phyloP scores from a whole-genome alignment of 345 rosid species.

The rapeseed (Brassica napus) region Da-Ae NC_063437.1:20568501-20569000 shows the following conservation, averaged over 20 bases:
- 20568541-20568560: slow-evolving; percentile 23
- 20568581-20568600: slow-evolving; percentile 4
- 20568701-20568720: slow-evolving; percentile 6
- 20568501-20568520: not conserved
- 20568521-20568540: not conserved
- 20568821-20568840: not conserved
- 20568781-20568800: not conserved
- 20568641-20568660: slow-evolving; percentile 12
- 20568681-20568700: slow-evolving; percentile 13
- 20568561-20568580: slow-evolving; percentile 6
- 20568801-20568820: no score
- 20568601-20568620: slow-evolving; percentile 8
- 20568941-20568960: not conserved
- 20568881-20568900: not conserved
- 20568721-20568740: slow-evolving; percentile 10
- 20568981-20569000: not conserved
- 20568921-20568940: not conserved
- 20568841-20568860: no score
- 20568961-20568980: not conserved
- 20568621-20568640: slow-evolving; percentile 4
- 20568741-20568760: not conserved
- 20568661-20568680: slow-evolving; percentile 8
- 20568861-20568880: not conserved
- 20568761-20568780: not conserved
- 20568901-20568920: not conserved